Conservation (phyloP, 257 asterid species). For the Craterostigma plantagineum region DNA sequence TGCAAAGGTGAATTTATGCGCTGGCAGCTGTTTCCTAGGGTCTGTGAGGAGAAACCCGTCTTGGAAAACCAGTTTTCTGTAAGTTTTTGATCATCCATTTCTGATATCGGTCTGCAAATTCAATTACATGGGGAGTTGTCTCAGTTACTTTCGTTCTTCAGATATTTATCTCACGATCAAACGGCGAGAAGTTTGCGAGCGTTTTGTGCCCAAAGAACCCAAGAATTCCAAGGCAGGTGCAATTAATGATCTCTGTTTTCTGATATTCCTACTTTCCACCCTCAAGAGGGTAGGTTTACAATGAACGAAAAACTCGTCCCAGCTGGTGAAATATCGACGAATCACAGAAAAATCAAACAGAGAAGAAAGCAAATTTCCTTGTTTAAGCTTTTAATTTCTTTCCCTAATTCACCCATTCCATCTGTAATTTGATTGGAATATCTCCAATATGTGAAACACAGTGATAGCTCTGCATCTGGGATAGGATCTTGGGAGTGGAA, state of each 20-base stretch:
- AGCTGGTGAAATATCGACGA: too few relatives aligned
- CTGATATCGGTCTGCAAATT: too few relatives aligned
- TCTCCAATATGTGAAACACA: conserved; percentile 26
- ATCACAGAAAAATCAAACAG: too few relatives aligned
- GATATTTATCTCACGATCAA: conserved; percentile 72
- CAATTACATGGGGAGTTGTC: conserved; percentile 1
- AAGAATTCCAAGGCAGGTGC: conserved; percentile 35
- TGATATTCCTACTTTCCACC: conserved; percentile 5
- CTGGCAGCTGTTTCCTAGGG: conserved; percentile 84
- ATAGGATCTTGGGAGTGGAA: conserved; percentile 98
- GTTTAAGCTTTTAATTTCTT: too few relatives aligned
- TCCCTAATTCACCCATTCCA: too few relatives aligned
- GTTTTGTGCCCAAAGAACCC: conserved; percentile 66
- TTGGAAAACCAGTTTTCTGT: conserved; percentile 88
- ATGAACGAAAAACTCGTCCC: too few relatives aligned
- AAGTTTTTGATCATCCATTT: too few relatives aligned
- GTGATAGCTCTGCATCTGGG: conserved; percentile 63
- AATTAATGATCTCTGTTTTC: conserved; percentile 1
- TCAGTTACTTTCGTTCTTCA: conserved; percentile 18
- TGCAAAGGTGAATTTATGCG: conserved; percentile 87
- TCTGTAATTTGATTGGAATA: conserved; percentile 5
- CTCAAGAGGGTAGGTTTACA: conserved; percentile 3
- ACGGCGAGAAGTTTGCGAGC: conserved; percentile 51
- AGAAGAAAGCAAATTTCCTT: too few relatives aligned
- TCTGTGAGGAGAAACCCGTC: conserved; percentile 82